These are phyloP conservation scores for Paramecium primaurelia DNA, from an alignment of 73 alveolate genomes.

Conservation along the genomic window DNA sequence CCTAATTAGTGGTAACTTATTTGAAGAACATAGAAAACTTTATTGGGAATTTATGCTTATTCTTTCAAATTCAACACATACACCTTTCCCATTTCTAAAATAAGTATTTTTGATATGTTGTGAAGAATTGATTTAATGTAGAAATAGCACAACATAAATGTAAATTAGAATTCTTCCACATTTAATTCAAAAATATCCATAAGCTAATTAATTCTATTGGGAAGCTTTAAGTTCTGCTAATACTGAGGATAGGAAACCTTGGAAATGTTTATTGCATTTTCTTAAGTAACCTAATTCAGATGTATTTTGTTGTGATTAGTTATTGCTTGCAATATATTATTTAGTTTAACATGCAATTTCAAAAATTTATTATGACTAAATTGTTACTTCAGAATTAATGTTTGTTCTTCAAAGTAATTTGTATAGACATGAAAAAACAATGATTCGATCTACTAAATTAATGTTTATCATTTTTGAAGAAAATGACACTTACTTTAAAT, in stretches of 20 bases:
- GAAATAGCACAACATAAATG: not conserved
- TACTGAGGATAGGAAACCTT: not conserved
- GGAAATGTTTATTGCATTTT: not conserved
- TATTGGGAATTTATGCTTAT: not conserved
- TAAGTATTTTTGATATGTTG: not conserved
- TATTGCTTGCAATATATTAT: not conserved
- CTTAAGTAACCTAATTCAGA: not conserved
- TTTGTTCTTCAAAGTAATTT: not conserved
- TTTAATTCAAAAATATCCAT: not conserved
- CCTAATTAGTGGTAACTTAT: not conserved
- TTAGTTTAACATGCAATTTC: not conserved
- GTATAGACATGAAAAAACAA: not conserved
- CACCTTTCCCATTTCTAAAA: not conserved
- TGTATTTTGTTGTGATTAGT: not conserved
- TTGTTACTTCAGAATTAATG: not conserved
- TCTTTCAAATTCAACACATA: not conserved
- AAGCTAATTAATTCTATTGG: not conserved
- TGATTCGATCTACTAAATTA: not conserved
- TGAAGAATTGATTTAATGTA: not conserved
- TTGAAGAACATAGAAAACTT: slow-evolving; percentile 3
- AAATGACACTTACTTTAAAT: not conserved
- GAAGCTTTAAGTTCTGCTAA: not conserved
- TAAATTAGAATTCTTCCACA: not conserved
- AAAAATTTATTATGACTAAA: not conserved
- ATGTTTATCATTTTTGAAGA: not conserved